These are phyloP conservation scores for Neltuma alba DNA, from an alignment of 306 rosid species.

Conservation along the genomic window DNA sequence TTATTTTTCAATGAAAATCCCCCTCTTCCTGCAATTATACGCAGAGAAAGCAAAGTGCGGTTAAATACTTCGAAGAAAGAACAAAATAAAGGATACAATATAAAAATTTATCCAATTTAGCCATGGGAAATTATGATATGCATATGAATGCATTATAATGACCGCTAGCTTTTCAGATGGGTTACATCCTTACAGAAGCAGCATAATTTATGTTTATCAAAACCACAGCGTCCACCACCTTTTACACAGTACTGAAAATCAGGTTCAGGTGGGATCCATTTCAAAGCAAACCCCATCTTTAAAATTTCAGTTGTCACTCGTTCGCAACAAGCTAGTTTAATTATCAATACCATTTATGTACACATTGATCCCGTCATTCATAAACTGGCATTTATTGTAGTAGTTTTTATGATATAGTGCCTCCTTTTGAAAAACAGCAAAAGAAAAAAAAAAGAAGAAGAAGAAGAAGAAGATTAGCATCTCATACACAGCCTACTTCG, in stretches of 20 bases:
- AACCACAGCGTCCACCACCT: constrained; percentile 74
- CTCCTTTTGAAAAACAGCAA: constrained; percentile 60
- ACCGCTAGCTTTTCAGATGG: constrained; percentile 48
- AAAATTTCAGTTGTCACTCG: constrained; percentile 53
- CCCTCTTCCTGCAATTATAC: constrained; percentile 37
- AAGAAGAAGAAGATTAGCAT: constrained; percentile 43
- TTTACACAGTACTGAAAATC: constrained; percentile 55
- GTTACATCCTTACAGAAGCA: constrained; percentile 63
- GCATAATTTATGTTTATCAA: constrained; percentile 38
- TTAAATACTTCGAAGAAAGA: not conserved
- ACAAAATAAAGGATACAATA: not conserved
- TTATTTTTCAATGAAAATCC: not conserved
- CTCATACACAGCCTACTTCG: constrained; percentile 49
- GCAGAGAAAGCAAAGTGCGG: constrained; percentile 22
- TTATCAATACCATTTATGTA: constrained; percentile 19
- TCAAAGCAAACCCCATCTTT: constrained; percentile 68
- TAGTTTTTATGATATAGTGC: constrained; percentile 41
- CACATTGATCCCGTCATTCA: constrained; percentile 51
- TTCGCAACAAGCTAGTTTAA: constrained; percentile 36
- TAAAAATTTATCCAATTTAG: not conserved
- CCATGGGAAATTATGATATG: not conserved
- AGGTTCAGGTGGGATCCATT: constrained; percentile 56
- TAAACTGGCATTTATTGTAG: constrained; percentile 50
- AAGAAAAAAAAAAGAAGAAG: too few species aligned
- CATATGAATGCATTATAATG: constrained; percentile 45